phyloP scores from a whole-genome alignment of 345 rosid species.

The Fremontodendron californicum region DNA sequence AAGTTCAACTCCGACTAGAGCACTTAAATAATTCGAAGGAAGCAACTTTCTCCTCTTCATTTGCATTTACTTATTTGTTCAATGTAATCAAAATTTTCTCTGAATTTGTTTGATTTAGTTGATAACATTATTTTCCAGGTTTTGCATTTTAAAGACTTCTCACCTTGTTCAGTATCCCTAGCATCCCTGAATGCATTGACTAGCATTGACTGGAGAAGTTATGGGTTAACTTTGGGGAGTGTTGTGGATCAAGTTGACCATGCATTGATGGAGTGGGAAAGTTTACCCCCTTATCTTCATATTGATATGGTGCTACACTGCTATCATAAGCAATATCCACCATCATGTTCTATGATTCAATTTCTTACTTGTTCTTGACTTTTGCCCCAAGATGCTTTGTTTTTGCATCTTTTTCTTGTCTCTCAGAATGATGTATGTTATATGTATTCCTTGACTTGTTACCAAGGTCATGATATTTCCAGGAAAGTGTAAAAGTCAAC shows the following conservation, averaged over 20 bases:
- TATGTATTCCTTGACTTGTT: constrained; percentile 41
- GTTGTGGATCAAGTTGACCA: constrained; percentile 45
- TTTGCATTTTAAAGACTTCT: constrained; percentile 64
- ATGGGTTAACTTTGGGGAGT: constrained; percentile 56
- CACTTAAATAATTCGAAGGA: not conserved
- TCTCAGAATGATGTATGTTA: not conserved
- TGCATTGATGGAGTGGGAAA: constrained; percentile 60
- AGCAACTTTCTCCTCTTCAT: not conserved
- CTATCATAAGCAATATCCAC: constrained; percentile 51
- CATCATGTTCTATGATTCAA: not conserved
- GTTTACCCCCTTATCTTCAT: constrained; percentile 49
- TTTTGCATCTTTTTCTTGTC: not conserved
- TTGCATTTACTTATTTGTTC: not conserved
- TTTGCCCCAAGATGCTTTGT: not conserved
- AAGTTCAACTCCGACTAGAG: not conserved
- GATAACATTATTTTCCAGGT: constrained; percentile 45
- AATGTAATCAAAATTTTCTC: not conserved
- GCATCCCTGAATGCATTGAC: constrained; percentile 51
- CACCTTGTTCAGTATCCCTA: constrained; percentile 46
- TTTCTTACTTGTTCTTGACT: not conserved
- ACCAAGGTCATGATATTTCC: constrained; percentile 28
- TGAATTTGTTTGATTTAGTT: constrained; percentile 1
- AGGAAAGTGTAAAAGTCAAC: constrained; percentile 39
- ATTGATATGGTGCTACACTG: constrained; percentile 63
- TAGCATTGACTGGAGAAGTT: constrained; percentile 78